phyloP scores from a whole-genome alignment of 2,329 filamentous ascomycete species.

The Colletotrichum brevisporum region DNA sequence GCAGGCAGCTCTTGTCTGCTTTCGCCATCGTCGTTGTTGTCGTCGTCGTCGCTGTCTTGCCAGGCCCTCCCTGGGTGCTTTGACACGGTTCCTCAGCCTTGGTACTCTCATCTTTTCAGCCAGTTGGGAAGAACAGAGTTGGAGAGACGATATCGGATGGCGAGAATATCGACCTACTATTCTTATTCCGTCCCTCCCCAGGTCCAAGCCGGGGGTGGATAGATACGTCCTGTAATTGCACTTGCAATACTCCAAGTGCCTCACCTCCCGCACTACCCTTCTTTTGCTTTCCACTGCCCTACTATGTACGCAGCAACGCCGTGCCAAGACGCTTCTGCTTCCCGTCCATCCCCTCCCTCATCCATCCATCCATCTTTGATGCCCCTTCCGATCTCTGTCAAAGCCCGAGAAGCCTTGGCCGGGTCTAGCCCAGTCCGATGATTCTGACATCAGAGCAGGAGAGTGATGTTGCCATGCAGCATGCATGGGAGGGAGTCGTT shows the following conservation, averaged over 20 bases:
- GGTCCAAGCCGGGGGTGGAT: neutral
- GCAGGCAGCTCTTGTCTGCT: neutral
- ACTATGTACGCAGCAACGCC: neutral
- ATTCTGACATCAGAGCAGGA: slow-evolving; percentile 24
- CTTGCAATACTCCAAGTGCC: too few relatives aligned
- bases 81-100: slow-evolving; percentile 23
- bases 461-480: slow-evolving; percentile 2
- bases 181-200: neutral
- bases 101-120: slow-evolving; percentile 9
- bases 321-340: neutral
- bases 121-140: slow-evolving; percentile 11
- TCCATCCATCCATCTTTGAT: neutral
- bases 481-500: neutral
- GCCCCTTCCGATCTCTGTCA: slow-evolving; percentile 14
- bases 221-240: neutral
- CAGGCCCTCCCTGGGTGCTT: slow-evolving; percentile 8
- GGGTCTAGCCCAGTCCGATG: slow-evolving; percentile 5
- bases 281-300: neutral
- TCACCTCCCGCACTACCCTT: neutral
- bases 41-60: neutral
- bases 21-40: neutral
- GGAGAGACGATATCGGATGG: slow-evolving; percentile 30
- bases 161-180: slow-evolving; percentile 14
- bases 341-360: slow-evolving; percentile 5
- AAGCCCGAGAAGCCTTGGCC: slow-evolving; percentile 10